A percentile compares a stretch with the other conserved stretches of the same genome.
phyloP scores from a whole-genome alignment of 768 basidiomycete genomes.

The Mycena metata region DNA sequence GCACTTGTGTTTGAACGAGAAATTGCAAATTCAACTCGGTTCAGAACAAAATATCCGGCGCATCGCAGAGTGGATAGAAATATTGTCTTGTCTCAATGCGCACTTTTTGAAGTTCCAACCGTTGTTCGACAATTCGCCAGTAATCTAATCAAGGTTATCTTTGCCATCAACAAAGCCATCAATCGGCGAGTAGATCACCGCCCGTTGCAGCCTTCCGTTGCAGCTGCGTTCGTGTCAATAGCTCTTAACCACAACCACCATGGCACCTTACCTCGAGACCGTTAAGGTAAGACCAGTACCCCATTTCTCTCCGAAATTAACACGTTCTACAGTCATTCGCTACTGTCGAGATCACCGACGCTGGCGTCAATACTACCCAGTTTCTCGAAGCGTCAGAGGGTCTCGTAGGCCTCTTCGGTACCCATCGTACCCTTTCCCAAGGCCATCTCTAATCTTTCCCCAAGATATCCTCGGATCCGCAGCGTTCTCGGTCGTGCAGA shows the following conservation, averaged over 20 bases:
- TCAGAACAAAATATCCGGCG: too few species aligned
- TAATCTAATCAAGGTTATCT: too few species aligned
- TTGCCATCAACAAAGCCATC: too few species aligned
- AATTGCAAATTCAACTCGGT: too few species aligned
- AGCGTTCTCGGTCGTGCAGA: constrained; percentile 87
- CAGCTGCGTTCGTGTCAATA: constrained; percentile 31
- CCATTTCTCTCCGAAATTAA: constrained; percentile 1
- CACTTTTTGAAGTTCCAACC: too few species aligned
- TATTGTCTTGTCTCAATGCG: too few species aligned
- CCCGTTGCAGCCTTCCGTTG: not conserved
- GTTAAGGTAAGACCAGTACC: constrained; percentile 63
- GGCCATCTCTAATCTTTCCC: constrained; percentile 9
- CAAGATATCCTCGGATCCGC: constrained; percentile 88
- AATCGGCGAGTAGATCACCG: too few species aligned
- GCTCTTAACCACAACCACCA: constrained; percentile 47
- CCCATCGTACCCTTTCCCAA: constrained; percentile 39
- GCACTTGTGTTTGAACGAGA: too few species aligned
- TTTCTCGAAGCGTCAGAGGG: constrained; percentile 94
- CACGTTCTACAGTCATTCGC: constrained; percentile 81
- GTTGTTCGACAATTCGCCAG: too few species aligned
- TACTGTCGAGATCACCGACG: constrained; percentile 88
- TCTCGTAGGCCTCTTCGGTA: constrained; percentile 92
- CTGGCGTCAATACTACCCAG: constrained; percentile 87
- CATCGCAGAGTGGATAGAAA: too few species aligned
- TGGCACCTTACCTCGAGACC: constrained; percentile 84